Percentiles rank a stretch among this genome's conserved stretches.
These are phyloP conservation scores for Pleurotus platypus DNA, from an alignment of 768 basidiomycete species.

Conservation along the genomic window DNA sequence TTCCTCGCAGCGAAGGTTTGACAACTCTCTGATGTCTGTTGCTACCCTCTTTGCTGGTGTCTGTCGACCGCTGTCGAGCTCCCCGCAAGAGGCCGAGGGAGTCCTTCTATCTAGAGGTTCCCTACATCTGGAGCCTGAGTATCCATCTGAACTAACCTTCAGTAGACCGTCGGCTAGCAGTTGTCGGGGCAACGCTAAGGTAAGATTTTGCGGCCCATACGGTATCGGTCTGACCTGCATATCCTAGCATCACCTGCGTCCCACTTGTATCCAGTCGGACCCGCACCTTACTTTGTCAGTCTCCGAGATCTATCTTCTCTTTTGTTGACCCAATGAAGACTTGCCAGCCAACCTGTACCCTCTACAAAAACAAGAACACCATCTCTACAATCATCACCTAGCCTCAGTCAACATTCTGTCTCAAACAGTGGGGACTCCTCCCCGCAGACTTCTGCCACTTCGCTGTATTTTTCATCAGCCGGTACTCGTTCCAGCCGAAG, in stretches of 20 bases:
- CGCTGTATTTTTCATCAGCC: conserved; percentile 33
- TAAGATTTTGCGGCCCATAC: neutral
- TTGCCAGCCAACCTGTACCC: neutral
- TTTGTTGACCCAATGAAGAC: neutral
- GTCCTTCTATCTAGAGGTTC: neutral
- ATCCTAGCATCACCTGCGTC: neutral
- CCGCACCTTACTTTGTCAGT: conserved; percentile 1
- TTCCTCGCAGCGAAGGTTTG: neutral
- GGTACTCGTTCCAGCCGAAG: conserved; percentile 36
- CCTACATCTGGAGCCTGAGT: neutral
- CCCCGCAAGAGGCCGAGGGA: neutral
- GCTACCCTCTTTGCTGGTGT: conserved; percentile 3
- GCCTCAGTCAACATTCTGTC: conserved; percentile 20
- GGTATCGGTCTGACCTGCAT: neutral
- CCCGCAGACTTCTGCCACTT: conserved; percentile 40
- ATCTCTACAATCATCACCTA: conserved; percentile 11
- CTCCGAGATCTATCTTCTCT: conserved; percentile 1
- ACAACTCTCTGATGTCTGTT: conserved; percentile 5
- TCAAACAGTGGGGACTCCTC: conserved; percentile 47
- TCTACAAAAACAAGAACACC: conserved; percentile 2
- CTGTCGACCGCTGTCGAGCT: neutral
- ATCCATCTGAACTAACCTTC: neutral
- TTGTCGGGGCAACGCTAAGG: conserved; percentile 2
- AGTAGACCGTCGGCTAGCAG: neutral
- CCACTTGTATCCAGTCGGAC: neutral